These are phyloP conservation scores for Chrysoporthe puriensis DNA, from an alignment of 2,329 filamentous ascomycete genomes.

Conservation along the genomic window DNA sequence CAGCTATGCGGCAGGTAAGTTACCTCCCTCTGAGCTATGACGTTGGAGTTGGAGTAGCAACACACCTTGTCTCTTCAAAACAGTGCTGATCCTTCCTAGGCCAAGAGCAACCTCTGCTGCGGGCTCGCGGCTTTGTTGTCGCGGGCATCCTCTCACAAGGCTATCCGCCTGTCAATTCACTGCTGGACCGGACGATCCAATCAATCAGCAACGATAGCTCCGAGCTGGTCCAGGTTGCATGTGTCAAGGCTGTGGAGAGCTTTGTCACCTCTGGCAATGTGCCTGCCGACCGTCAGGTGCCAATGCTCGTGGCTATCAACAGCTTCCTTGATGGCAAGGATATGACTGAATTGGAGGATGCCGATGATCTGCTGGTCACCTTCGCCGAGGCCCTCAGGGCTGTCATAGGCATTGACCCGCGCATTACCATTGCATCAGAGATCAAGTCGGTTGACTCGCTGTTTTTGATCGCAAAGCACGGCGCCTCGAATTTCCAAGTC, in stretches of 20 bases:
- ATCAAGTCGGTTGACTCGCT: conserved; percentile 79
- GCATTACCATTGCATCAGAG: conserved; percentile 71
- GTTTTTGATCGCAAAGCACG: conserved; percentile 86
- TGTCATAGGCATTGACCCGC: conserved; percentile 78
- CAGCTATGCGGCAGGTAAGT: conserved; percentile 71
- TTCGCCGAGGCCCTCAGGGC: conserved; percentile 84
- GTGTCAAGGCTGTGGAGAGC: conserved; percentile 81
- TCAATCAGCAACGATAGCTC: conserved; percentile 76
- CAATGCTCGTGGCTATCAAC: conserved; percentile 65
- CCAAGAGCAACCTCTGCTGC: conserved; percentile 73
- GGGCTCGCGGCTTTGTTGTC: conserved; percentile 85
- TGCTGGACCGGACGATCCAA: conserved; percentile 74
- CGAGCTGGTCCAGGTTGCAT: conserved; percentile 90
- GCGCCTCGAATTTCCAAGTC: conserved; percentile 88
- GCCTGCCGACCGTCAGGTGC: conserved; percentile 59
- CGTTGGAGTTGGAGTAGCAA: not conserved
- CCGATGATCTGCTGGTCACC: conserved; percentile 89
- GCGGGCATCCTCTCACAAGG: conserved; percentile 78
- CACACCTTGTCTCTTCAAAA: not conserved
- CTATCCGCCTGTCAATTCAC: conserved; percentile 63
- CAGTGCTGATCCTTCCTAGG: conserved; percentile 14
- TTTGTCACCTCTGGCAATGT: conserved; percentile 60
- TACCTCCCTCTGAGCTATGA: not conserved
- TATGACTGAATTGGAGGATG: conserved; percentile 79
- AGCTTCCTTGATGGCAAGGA: conserved; percentile 81